These are phyloP conservation scores for Vitis labrusca DNA, from an alignment of 164 flowering plant genomes.

Conservation along the genomic window DNA sequence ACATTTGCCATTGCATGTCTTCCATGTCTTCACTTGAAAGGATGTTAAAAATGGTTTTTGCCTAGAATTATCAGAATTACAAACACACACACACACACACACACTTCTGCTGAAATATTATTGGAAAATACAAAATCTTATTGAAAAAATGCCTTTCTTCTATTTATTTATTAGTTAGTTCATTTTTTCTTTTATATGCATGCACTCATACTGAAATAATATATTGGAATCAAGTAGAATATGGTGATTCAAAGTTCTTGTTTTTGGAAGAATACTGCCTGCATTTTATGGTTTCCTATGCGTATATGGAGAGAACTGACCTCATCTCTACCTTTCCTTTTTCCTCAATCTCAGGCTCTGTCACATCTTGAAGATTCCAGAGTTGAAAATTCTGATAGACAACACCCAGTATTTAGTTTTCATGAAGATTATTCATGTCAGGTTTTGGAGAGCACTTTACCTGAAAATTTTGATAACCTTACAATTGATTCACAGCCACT, in stretches of 20 bases:
- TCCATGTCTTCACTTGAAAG: too few species aligned
- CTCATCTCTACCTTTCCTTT: neutral
- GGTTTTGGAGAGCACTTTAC: slow-evolving; percentile 14
- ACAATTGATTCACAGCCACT: neutral
- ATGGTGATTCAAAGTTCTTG: neutral
- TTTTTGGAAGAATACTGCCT: neutral
- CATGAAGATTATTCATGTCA: slow-evolving; percentile 6
- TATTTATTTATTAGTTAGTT: neutral
- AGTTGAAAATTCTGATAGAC: neutral
- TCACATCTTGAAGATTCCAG: slow-evolving; percentile 22
- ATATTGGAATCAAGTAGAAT: neutral
- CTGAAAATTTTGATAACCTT: slow-evolving; percentile 7
- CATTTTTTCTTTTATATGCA: neutral
- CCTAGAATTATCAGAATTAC: too few species aligned
- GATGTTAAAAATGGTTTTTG: too few species aligned
- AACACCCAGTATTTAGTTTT: neutral
- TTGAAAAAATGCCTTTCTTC: neutral
- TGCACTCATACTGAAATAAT: too few species aligned
- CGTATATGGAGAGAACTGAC: neutral
- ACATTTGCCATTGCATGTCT: too few species aligned
- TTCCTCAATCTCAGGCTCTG: slow-evolving; percentile 37
- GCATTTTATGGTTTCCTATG: neutral
- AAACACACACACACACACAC: too few species aligned
- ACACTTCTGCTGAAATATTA: too few species aligned
- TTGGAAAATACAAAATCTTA: too few species aligned